Percentiles rank a stretch among this genome's conserved stretches.
Evolutionary conservation across 352 stramenopile genomes (phyloP).

Genomic region (Phytophthora aleatoria): DNA sequence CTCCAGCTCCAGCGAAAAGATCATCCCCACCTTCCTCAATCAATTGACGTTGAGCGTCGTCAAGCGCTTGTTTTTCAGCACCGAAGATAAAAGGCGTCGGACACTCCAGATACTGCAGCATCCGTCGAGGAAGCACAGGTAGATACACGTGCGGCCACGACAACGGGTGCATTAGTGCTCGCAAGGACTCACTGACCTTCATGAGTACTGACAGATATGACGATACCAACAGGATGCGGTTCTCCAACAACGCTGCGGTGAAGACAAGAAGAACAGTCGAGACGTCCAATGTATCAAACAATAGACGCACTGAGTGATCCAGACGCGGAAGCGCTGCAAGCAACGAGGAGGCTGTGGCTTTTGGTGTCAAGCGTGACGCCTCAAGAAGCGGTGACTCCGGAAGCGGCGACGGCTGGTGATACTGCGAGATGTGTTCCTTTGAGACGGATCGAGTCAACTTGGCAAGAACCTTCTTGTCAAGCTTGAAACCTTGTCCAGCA

Average conservation of each 20-base stretch:
- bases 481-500: constrained; percentile 49
- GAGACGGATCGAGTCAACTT: constrained; percentile 76
- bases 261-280: constrained; percentile 79
- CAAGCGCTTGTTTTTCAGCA: constrained; percentile 63
- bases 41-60: constrained; percentile 56
- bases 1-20: constrained; percentile 49
- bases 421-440: constrained; percentile 65
- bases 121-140: constrained; percentile 72
- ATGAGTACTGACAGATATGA: constrained; percentile 83
- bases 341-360: constrained; percentile 39
- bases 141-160: constrained; percentile 90
- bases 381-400: constrained; percentile 44
- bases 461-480: constrained; percentile 81
- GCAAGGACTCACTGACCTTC: constrained; percentile 78
- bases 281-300: constrained; percentile 85
- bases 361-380: constrained; percentile 32
- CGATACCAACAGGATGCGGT: constrained; percentile 82
- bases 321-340: constrained; percentile 61
- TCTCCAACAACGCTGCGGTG: constrained; percentile 78
- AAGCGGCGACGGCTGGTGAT: constrained; percentile 43
- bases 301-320: constrained; percentile 74
- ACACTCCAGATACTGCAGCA: constrained; percentile 87
- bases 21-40: constrained; percentile 48
- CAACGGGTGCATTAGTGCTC: constrained; percentile 85
- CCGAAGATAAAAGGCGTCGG: constrained; percentile 89